Base-by-base conservation (phyloP, 768 basidiomycete species). In the Sarcomyxa edulis region DNA sequence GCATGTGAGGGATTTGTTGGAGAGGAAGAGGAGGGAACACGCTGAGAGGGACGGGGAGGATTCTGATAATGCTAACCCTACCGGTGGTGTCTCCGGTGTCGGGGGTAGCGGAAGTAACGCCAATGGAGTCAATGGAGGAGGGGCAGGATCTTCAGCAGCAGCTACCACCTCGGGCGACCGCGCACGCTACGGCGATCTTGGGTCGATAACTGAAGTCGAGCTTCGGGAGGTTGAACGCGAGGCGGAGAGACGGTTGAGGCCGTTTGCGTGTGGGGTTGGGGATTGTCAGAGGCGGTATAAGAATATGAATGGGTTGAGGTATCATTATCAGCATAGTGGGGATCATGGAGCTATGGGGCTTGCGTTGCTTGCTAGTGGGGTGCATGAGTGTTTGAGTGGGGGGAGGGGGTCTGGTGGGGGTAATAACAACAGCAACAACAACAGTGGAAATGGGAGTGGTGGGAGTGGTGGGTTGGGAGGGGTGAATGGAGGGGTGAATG, bases 241-340 rank as follows among this genome's bases (percentile, higher is more conserved):
- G 61, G 91, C 90, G 0, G 91, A 94, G 64, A 72, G 81, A 41
- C 65, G 85, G 8, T 62, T 88, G 37, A 65, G 88, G 26, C 93
- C 93, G 3, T 97, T 87, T 54, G 86, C 88, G 0, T 97, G 93
- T 49, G 84, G 88, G 5, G 85, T 94, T 5, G 86, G 87, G 14
- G 85, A 88, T 48, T 89, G 87, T 51, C 72, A 76, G 56, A 75
- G 94, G 54, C 62, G 94, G 54, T 98, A 97, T 68, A 93, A 97
- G 75, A 97, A 99, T 56, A 95, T 97, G 93, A 97, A 97, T 59
- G 95, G 95, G 0, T 65, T 97, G 45, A 64, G 88, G 52, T 98
- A 98, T 47, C 95, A 98, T 62, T 98, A 97, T 56, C 87, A 93
- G 60, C 95, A 98, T 61, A 86, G 86, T 15, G 95, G 94, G 8